Evolutionary conservation across 139 green algal genomes (phyloP), one percentile per base, ranked within the genome.

Genomic region (Volvox reticuliferus): DNA sequence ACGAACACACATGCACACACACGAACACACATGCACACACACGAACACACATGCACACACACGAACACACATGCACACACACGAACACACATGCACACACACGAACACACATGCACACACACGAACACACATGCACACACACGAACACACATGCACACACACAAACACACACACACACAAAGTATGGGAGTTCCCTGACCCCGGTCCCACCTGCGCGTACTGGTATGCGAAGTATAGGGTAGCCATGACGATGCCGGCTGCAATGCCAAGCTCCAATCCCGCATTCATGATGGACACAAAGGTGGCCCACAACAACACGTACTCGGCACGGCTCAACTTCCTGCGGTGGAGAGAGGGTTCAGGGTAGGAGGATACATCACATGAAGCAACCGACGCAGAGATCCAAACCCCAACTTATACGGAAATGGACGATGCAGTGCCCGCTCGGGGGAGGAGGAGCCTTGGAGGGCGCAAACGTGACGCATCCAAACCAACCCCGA

Each of bases 141-240:
- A 82, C 28, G 9, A 32, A 61, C 76, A 61, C 76, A 69, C 62
- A 69, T 73, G 3, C 65, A 73, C 65, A 73, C 65, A 30, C 65
- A 73, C 65, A 73, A 9, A 73, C 16, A 73, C 65, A 28, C 65
- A 73, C 44, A 55, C 65, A 73, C 65, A 73, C 65, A 3, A 73
- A 73, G 5, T 55, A 14, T 5, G 44, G 44, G 44, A 55, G 44
- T 55, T 55, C 67, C 73, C 17, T n/a, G 28, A 32, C 73, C 28
- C 37, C 30, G 12, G 1, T 1, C 82, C 26, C 33, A 94, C 93
- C 90, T 91, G 80, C 12, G 93, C 92, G 79, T 98, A 98, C 35
- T 95, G 93, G 36, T 94, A 95, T 0, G 96, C 94, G 93, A 98
- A 98, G 92, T 95, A 96, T 0, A 98, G 84, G 0, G 93, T 95